Evolutionary conservation across 2,329 filamentous ascomycete species (phyloP).

Genomic region (Chaetomiaceae sp.): DNA sequence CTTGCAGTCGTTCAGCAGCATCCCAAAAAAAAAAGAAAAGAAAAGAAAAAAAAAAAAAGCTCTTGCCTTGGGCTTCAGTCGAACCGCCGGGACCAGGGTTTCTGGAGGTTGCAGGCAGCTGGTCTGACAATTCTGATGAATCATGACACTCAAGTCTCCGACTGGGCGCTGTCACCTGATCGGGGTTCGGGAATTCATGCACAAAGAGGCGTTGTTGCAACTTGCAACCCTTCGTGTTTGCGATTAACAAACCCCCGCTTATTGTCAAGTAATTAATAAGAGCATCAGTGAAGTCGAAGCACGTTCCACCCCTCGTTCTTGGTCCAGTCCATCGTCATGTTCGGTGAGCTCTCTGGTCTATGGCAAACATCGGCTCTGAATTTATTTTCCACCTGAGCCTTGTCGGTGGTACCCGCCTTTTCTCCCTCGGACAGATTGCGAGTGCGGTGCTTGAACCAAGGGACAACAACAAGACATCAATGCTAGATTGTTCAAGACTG

Average conservation of each 20-base stretch:
- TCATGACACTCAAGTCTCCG: too few relatives aligned
- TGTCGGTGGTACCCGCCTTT: neutral
- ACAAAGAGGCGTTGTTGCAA: conserved; percentile 9
- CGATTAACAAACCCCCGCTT: conserved; percentile 16
- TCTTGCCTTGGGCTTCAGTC: too few relatives aligned
- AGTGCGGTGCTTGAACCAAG: neutral
- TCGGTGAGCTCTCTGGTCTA: conserved; percentile 12
- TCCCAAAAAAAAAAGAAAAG: too few relatives aligned
- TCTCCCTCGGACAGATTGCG: neutral
- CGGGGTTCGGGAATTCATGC: conserved; percentile 24
- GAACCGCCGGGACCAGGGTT: too few relatives aligned
- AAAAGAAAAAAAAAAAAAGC: too few relatives aligned
- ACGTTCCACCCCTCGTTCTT: conserved; percentile 13
- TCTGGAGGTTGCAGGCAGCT: too few relatives aligned
- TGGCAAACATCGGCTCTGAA: neutral
- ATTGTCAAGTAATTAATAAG: conserved; percentile 21
- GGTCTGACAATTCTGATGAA: too few relatives aligned
- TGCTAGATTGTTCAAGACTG: too few relatives aligned
- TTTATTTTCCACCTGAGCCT: too few relatives aligned
- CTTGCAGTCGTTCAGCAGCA: too few relatives aligned
- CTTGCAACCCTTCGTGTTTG: conserved; percentile 20
- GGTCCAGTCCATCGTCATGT: conserved; percentile 7
- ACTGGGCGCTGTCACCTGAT: conserved; percentile 25
- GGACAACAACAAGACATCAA: neutral
- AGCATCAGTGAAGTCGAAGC: conserved; percentile 13